Percentiles rank a stretch among this genome's conserved stretches.
Evolutionary conservation across 2,329 filamentous ascomycete species (phyloP).

Genomic region (Sarocladiaceae sp.): DNA sequence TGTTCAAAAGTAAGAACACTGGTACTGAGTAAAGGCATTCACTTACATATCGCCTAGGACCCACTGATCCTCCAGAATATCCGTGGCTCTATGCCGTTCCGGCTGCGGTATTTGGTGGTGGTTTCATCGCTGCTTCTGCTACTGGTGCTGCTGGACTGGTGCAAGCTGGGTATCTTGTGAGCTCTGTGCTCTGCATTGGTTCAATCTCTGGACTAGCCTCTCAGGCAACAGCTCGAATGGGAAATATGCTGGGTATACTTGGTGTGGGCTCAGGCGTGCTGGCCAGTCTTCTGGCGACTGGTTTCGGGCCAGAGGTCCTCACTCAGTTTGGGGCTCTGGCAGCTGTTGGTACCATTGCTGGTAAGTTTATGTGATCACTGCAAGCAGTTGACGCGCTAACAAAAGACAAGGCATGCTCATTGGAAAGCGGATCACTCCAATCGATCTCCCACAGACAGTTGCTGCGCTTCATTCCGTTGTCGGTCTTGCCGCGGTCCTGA

Average conservation of each 20-base stretch:
- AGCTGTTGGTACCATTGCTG: constrained; percentile 60
- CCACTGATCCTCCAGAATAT: constrained; percentile 82
- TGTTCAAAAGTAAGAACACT: constrained; percentile 72
- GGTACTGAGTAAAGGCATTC: neutral
- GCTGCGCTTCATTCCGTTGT: constrained; percentile 87
- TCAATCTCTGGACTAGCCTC: constrained; percentile 78
- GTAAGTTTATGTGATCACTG: constrained; percentile 21
- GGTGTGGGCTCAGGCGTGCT: constrained; percentile 79
- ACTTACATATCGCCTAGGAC: constrained; percentile 34
- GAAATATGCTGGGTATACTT: constrained; percentile 80
- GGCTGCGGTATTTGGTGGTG: constrained; percentile 69
- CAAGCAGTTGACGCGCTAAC: constrained; percentile 10
- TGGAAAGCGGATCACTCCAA: constrained; percentile 80
- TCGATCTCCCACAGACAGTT: constrained; percentile 81
- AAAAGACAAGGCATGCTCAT: constrained; percentile 57
- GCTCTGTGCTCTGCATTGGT: constrained; percentile 76
- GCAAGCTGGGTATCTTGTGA: constrained; percentile 81
- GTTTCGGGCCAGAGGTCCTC: constrained; percentile 72
- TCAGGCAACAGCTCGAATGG: constrained; percentile 74
- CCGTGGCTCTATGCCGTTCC: constrained; percentile 81
- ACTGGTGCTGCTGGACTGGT: constrained; percentile 80
- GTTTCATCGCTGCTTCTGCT: constrained; percentile 71
- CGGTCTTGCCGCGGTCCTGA: constrained; percentile 80
- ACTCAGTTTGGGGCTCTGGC: constrained; percentile 75
- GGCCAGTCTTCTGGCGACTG: constrained; percentile 73